Percentiles rank a stretch among this genome's conserved stretches.
These are phyloP conservation scores for Alternaria metachromatica DNA, from an alignment of 2,329 filamentous ascomycete genomes.

Conservation along the genomic window DNA sequence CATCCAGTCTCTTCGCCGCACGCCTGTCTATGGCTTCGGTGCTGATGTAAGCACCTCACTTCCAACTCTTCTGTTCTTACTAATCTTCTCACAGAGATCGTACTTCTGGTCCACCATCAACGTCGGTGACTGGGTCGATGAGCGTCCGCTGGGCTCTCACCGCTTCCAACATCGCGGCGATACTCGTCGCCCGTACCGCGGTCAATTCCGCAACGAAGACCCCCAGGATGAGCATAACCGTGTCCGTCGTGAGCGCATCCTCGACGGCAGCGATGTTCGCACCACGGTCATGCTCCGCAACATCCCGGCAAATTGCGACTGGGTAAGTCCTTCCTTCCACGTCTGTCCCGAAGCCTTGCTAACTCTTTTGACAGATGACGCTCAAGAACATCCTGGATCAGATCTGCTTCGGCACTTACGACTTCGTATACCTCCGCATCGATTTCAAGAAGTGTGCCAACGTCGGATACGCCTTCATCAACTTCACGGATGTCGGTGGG, in stretches of 20 bases:
- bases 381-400: slow-evolving; percentile 81
- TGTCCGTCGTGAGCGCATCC: slow-evolving; percentile 48
- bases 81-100: slow-evolving; percentile 28
- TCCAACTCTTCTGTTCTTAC: slow-evolving; percentile 4
- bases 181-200: neutral
- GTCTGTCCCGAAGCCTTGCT: slow-evolving; percentile 9
- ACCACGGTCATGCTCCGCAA: slow-evolving; percentile 87
- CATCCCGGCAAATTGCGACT: slow-evolving; percentile 88
- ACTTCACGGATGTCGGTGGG: slow-evolving; percentile 74
- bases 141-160: slow-evolving; percentile 25
- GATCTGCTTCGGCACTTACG: slow-evolving; percentile 81
- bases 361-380: slow-evolving; percentile 28
- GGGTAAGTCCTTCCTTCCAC: slow-evolving; percentile 39
- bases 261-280: slow-evolving; percentile 56
- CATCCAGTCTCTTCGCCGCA: slow-evolving; percentile 22
- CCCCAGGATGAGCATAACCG: slow-evolving; percentile 46
- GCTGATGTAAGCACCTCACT: slow-evolving; percentile 19
- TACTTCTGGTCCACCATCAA: slow-evolving; percentile 29
- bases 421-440: slow-evolving; percentile 95
- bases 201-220: slow-evolving; percentile 13
- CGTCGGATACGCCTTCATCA: slow-evolving; percentile 97
- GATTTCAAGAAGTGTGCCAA: slow-evolving; percentile 62
- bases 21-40: slow-evolving; percentile 18
- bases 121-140: slow-evolving; percentile 25
- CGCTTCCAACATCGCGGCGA: slow-evolving; percentile 30